Conservation (phyloP, 768 basidiomycete genomes). For the Zangia roseola region DNA sequence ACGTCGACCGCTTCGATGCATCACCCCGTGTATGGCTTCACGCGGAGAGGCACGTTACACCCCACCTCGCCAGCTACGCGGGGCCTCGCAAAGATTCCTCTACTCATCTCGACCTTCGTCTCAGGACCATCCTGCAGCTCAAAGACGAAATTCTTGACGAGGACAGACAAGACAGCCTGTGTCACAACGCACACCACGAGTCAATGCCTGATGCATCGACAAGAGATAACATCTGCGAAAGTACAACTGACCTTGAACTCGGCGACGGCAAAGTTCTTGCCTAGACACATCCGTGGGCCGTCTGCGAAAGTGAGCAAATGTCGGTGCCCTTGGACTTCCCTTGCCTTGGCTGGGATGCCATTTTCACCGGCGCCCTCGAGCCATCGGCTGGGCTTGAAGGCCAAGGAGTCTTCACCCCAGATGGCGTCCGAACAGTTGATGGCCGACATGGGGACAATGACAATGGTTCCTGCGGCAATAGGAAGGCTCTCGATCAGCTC, state of each 20-base stretch:
- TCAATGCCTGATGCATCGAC: no score
- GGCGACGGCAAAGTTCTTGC: slow-evolving; percentile 46
- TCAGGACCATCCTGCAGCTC: slow-evolving; percentile 38
- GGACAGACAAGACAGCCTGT: slow-evolving; percentile 42
- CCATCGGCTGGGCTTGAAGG: slow-evolving; percentile 67
- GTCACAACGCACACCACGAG: no score
- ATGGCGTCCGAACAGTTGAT: slow-evolving; percentile 49
- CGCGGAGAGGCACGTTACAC: slow-evolving; percentile 26
- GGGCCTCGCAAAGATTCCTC: slow-evolving; percentile 16
- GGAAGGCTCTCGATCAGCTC: slow-evolving; percentile 37
- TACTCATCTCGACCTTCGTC: slow-evolving; percentile 14
- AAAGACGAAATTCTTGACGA: slow-evolving; percentile 42
- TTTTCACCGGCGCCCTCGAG: slow-evolving; percentile 32
- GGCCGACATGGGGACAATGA: slow-evolving; percentile 42
- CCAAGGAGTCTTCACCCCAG: slow-evolving; percentile 61
- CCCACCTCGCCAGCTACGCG: slow-evolving; percentile 21
- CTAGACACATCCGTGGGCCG: slow-evolving; percentile 51
- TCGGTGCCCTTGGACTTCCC: slow-evolving; percentile 46
- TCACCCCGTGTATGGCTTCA: slow-evolving; percentile 14
- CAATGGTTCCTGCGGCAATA: slow-evolving; percentile 45
- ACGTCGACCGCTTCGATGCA: no score
- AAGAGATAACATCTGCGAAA: no score
- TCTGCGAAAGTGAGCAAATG: slow-evolving; percentile 53
- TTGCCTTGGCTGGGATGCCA: slow-evolving; percentile 29
- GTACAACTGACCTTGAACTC: slow-evolving; percentile 30